Percentiles rank a stretch among this genome's conserved stretches.
phyloP scores from a whole-genome alignment of 148 eudicot species.

The Drosera capensis region DNA sequence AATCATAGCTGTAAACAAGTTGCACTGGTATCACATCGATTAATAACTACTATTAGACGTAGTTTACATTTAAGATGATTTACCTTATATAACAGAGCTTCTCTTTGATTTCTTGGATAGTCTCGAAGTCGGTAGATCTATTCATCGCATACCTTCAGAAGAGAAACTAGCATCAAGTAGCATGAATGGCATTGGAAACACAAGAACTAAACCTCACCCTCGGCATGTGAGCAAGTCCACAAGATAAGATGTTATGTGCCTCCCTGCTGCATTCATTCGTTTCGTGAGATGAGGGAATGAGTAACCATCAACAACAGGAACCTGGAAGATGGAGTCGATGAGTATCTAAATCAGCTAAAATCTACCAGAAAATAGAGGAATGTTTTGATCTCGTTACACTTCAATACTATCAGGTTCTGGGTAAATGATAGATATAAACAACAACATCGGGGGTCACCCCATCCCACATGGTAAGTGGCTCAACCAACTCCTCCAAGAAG shows the following conservation, averaged over 20 bases:
- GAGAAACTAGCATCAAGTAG: slow-evolving; percentile 5
- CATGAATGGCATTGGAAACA: slow-evolving; percentile 5
- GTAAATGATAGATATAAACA: too few relatives aligned
- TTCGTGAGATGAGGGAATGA: slow-evolving; percentile 98
- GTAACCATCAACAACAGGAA: slow-evolving; percentile 99
- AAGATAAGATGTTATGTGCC: slow-evolving; percentile 93
- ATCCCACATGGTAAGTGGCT: too few relatives aligned
- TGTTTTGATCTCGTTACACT: too few relatives aligned
- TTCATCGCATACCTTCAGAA: slow-evolving; percentile 89
- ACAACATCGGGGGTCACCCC: too few relatives aligned
- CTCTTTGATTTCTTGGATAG: slow-evolving; percentile 90
- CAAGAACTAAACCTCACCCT: slow-evolving; percentile 55
- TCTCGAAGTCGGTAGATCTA: slow-evolving; percentile 85
- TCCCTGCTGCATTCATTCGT: slow-evolving; percentile 97
- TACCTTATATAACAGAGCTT: slow-evolving; percentile 95
- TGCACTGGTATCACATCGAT: slow-evolving; percentile 8
- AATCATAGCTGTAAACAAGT: slow-evolving; percentile 72
- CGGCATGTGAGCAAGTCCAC: slow-evolving; percentile 86
- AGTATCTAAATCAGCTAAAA: neutral
- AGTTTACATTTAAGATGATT: too few relatives aligned
- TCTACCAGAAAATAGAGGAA: too few relatives aligned
- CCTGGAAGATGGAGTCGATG: slow-evolving; percentile 22
- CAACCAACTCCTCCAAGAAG: too few relatives aligned
- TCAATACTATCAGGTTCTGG: too few relatives aligned
- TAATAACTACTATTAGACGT: too few relatives aligned